Evolutionary conservation across 768 basidiomycete species (phyloP).

Genomic region (Boletus speciosus): DNA sequence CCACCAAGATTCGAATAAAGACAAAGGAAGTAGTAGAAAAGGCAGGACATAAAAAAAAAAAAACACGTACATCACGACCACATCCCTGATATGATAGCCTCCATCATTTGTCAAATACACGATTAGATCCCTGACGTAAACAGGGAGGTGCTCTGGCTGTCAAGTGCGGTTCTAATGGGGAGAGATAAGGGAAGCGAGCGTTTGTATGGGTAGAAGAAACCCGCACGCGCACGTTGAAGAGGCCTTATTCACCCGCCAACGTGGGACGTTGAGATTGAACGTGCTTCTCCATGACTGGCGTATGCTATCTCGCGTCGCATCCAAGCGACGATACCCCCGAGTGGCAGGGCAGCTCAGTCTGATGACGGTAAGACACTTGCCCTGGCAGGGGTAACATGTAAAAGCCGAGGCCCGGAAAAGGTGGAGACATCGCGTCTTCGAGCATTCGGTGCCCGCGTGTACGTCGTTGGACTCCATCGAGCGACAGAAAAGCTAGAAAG

Average conservation of each 20-base stretch:
- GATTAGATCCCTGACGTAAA: background rate
- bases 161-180: background rate
- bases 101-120: background rate
- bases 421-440: background rate
- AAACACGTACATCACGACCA: background rate
- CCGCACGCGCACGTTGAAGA: background rate
- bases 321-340: slow-evolving; percentile 1
- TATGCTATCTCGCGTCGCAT: slow-evolving; percentile 2
- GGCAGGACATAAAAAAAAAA: background rate
- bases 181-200: background rate
- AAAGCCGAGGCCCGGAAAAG: background rate
- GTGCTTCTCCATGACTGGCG: background rate
- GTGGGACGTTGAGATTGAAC: background rate
- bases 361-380: background rate
- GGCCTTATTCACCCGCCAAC: background rate
- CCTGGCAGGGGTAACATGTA: background rate
- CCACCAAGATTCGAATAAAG: no score
- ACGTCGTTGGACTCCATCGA: background rate
- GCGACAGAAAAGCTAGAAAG: background rate
- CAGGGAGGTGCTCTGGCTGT: background rate
- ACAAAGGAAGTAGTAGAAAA: background rate
- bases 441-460: background rate
- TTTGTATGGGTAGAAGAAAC: background rate
- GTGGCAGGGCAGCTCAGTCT: background rate
- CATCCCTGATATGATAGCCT: background rate